phyloP scores from a whole-genome alignment of 169 alveolate genomes.

The Plasmodium gonderi region DNA sequence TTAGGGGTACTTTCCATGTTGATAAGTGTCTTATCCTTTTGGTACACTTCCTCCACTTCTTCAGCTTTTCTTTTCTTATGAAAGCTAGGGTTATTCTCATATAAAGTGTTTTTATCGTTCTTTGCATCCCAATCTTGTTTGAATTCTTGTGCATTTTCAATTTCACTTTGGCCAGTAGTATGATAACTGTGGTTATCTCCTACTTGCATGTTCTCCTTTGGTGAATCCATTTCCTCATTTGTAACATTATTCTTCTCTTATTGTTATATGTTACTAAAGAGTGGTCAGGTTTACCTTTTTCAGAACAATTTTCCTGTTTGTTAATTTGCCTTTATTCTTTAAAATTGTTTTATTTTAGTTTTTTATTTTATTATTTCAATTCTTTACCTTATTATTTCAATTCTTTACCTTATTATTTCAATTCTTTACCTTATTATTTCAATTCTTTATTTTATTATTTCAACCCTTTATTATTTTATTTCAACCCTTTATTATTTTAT shows the following conservation, averaged over 20 bases:
- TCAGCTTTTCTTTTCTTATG: constrained; percentile 44
- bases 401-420: neutral
- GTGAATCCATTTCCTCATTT: constrained; percentile 1
- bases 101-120: neutral
- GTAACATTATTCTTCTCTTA: neutral
- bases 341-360: too few species aligned
- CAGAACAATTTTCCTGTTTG: too few species aligned
- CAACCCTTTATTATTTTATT: neutral
- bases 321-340: too few species aligned
- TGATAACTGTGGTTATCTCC: neutral
- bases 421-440: neutral
- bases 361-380: neutral
- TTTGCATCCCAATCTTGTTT: neutral
- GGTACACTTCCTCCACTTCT: neutral
- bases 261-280: neutral
- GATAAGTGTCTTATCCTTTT: neutral
- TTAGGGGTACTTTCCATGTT: neutral
- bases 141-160: neutral
- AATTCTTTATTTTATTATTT: neutral
- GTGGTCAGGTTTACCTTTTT: neutral
- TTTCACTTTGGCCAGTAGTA: neutral
- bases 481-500: neutral
- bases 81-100: neutral
- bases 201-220: neutral
- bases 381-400: neutral